Conservation (phyloP, 106 monocot genomes). For the Dioscorea dumetorum region DNA sequence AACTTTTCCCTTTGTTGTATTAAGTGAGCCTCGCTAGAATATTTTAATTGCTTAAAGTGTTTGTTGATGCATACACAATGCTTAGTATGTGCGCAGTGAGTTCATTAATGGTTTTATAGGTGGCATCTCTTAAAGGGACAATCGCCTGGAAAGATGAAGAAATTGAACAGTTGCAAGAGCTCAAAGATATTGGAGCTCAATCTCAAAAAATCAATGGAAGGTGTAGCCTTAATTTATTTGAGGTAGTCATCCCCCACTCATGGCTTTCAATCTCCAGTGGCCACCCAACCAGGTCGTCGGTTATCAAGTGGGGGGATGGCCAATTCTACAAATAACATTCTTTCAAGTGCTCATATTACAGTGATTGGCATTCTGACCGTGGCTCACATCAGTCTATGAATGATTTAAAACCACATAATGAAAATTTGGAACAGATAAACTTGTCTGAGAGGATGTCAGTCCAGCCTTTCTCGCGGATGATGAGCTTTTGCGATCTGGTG, state of each 20-base stretch:
- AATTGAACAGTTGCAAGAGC: slow-evolving; percentile 56
- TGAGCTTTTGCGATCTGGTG: slow-evolving; percentile 33
- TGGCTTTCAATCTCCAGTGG: slow-evolving; percentile 17
- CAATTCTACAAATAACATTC: slow-evolving; percentile 20
- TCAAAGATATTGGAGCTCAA: slow-evolving; percentile 44
- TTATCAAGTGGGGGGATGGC: slow-evolving; percentile 16
- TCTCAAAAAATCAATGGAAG: slow-evolving; percentile 29
- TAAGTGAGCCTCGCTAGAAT: too few relatives aligned
- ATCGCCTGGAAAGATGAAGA: slow-evolving; percentile 81
- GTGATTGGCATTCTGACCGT: slow-evolving; percentile 42
- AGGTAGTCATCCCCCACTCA: slow-evolving; percentile 47
- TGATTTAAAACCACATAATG: slow-evolving; percentile 16
- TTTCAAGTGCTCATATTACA: slow-evolving; percentile 36
- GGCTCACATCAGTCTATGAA: slow-evolving; percentile 34
- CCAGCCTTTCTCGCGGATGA: slow-evolving; percentile 19
- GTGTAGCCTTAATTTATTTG: slow-evolving; percentile 16
- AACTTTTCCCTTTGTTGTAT: too few relatives aligned
- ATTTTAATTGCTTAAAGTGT: too few relatives aligned
- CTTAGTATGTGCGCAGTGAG: too few relatives aligned
- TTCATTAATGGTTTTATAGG: slow-evolving; percentile 27
- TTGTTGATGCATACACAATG: too few relatives aligned
- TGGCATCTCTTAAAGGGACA: slow-evolving; percentile 69
- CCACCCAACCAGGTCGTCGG: slow-evolving; percentile 17
- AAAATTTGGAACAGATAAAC: slow-evolving; percentile 5
- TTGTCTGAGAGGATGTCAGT: slow-evolving; percentile 8